phyloP scores from a whole-genome alignment of 2,329 filamentous ascomycete genomes.

The Seiridium cupressi region DNA sequence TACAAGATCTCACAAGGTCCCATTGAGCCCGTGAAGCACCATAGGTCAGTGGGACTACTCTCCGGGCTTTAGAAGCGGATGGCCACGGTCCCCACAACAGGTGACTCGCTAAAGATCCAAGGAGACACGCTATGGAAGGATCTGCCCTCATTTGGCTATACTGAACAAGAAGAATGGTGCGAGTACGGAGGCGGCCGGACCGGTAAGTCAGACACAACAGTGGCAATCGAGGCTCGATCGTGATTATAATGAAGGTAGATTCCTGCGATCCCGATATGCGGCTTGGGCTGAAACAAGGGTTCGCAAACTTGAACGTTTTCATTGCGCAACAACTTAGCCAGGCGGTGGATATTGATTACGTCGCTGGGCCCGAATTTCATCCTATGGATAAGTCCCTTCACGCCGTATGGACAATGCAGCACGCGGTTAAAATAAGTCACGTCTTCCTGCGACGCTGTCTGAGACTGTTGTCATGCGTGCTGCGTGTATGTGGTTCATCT shows the following conservation, averaged over 20 bases:
- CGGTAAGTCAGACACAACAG: neutral
- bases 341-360: neutral
- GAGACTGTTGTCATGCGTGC: neutral
- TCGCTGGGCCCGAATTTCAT: neutral
- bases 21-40: neutral
- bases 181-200: neutral
- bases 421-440: neutral
- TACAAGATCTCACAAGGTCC: neutral
- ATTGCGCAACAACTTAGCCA: neutral
- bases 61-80: neutral
- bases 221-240: neutral
- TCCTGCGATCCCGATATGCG: neutral
- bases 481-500: neutral
- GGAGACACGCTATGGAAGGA: neutral
- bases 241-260: neutral
- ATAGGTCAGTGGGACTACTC: neutral
- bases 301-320: neutral
- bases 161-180: neutral
- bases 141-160: slow-evolving; percentile 3
- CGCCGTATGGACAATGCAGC: neutral
- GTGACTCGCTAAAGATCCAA: neutral
- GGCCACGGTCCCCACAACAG: neutral
- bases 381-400: neutral
- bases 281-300: neutral
- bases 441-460: neutral